Percentiles rank a stretch among this genome's conserved stretches.
Conservation (phyloP, 768 basidiomycete species). For the Suillus subalutaceus region DNA sequence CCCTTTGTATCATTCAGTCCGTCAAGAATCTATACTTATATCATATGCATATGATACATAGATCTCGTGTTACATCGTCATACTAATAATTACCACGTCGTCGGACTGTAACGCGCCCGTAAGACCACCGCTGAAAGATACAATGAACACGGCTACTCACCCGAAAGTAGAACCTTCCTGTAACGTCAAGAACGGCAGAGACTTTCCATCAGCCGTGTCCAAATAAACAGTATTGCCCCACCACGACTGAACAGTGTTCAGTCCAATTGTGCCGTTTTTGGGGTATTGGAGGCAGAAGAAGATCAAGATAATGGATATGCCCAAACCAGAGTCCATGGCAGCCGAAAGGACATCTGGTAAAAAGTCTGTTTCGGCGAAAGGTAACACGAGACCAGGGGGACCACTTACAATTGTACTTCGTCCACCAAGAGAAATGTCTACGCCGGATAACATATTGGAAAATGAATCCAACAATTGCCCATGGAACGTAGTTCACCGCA, state of each 20-base stretch:
- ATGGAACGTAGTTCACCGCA: constrained; percentile 68
- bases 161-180: constrained; percentile 27
- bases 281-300: constrained; percentile 73
- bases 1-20: not conserved
- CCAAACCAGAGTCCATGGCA: constrained; percentile 72
- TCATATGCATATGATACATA: not conserved
- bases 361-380: not conserved
- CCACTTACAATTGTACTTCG: constrained; percentile 49
- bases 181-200: constrained; percentile 17
- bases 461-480: constrained; percentile 65
- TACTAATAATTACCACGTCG: not conserved
- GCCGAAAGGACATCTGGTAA: constrained; percentile 64
- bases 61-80: not conserved
- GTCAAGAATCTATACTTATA: not conserved
- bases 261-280: constrained; percentile 58
- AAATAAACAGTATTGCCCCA: constrained; percentile 63
- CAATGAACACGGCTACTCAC: constrained; percentile 19
- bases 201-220: constrained; percentile 33
- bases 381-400: not conserved
- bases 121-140: not conserved
- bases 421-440: constrained; percentile 68
- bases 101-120: not conserved
- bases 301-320: constrained; percentile 54
- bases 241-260: constrained; percentile 57
- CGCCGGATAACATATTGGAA: constrained; percentile 66